A percentile compares a stretch with the other conserved stretches of the same genome.
Evolutionary conservation across 805 yeast species (phyloP).

Genomic region (Candida ortonii): DNA sequence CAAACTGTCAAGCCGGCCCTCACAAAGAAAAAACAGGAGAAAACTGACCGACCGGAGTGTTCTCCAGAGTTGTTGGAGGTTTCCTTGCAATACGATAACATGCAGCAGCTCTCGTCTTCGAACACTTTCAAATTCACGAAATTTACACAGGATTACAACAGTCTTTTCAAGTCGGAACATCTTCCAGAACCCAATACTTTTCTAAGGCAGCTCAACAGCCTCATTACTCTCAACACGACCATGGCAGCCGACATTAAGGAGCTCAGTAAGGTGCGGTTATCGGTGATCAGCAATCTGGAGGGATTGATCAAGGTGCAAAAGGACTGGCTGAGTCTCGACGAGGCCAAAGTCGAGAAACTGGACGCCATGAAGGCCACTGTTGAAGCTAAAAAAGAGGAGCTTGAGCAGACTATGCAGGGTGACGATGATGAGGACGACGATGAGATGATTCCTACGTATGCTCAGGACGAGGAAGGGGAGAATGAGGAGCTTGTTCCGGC

Average conservation of each 20-base stretch:
- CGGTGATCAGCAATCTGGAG: slow-evolving; percentile 25
- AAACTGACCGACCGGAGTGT: slow-evolving; percentile 12
- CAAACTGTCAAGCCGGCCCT: slow-evolving; percentile 3
- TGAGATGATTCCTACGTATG: slow-evolving; percentile 24
- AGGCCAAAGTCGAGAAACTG: slow-evolving; percentile 21
- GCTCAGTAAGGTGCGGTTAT: slow-evolving; percentile 21
- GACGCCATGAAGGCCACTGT: slow-evolving; percentile 17
- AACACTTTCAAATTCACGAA: slow-evolving; percentile 18
- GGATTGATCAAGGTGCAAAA: slow-evolving; percentile 29
- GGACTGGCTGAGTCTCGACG: slow-evolving; percentile 31
- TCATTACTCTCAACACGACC: slow-evolving; percentile 12
- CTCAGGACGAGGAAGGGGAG: slow-evolving; percentile 12
- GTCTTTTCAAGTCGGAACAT: slow-evolving; percentile 28
- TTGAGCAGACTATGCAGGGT: slow-evolving; percentile 23
- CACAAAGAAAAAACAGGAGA: not conserved
- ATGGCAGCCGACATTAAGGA: slow-evolving; percentile 14
- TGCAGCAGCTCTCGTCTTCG: slow-evolving; percentile 23
- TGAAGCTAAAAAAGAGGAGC: slow-evolving; percentile 23
- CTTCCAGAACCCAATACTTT: slow-evolving; percentile 33
- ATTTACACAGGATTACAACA: slow-evolving; percentile 24
- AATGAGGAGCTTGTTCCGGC: too few species aligned
- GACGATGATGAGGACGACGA: slow-evolving; percentile 18
- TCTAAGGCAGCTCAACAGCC: slow-evolving; percentile 22
- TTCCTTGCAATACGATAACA: slow-evolving; percentile 22
- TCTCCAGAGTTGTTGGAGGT: slow-evolving; percentile 27